Conservation (phyloP, 805 yeast species). For the Wickerhamomyces hampshirensis region DNA sequence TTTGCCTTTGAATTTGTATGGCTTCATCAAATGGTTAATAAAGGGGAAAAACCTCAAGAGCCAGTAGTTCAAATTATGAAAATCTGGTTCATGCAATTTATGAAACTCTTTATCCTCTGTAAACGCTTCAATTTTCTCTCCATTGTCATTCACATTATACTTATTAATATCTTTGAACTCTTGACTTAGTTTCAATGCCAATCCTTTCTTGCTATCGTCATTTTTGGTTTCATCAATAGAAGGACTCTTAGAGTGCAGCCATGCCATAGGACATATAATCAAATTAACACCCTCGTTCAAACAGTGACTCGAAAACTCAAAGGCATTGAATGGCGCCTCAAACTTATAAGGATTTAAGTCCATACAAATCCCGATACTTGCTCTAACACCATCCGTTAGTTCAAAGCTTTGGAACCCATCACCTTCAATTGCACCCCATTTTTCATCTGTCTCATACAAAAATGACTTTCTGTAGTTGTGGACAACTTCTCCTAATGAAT, state of each 20-base stretch:
- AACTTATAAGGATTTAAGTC: slow-evolving; percentile 87
- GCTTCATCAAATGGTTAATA: slow-evolving; percentile 30
- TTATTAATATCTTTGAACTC: slow-evolving; percentile 16
- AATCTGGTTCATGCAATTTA: slow-evolving; percentile 36
- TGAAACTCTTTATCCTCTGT: slow-evolving; percentile 20
- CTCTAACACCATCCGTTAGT: slow-evolving; percentile 28
- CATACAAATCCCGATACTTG: slow-evolving; percentile 88
- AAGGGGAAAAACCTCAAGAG: slow-evolving; percentile 63
- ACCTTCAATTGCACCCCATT: slow-evolving; percentile 74
- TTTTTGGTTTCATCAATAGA: slow-evolving; percentile 27
- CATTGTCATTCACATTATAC: slow-evolving; percentile 10
- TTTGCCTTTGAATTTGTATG: slow-evolving; percentile 11
- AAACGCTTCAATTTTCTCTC: slow-evolving; percentile 5
- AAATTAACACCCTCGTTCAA: slow-evolving; percentile 43
- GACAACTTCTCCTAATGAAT: slow-evolving; percentile 52
- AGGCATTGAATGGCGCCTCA: slow-evolving; percentile 68
- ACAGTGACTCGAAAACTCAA: slow-evolving; percentile 64
- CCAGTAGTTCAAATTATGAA: slow-evolving; percentile 66
- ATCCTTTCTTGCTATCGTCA: slow-evolving; percentile 12
- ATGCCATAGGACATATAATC: slow-evolving; percentile 79
- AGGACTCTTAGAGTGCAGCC: slow-evolving; percentile 58
- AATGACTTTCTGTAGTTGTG: slow-evolving; percentile 73
- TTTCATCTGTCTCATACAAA: slow-evolving; percentile 72
- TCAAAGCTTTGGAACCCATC: slow-evolving; percentile 48
- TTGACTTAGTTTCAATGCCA: slow-evolving; percentile 6